Conservation (phyloP, 805 yeast genomes). For the Pichia heedii region DNA sequence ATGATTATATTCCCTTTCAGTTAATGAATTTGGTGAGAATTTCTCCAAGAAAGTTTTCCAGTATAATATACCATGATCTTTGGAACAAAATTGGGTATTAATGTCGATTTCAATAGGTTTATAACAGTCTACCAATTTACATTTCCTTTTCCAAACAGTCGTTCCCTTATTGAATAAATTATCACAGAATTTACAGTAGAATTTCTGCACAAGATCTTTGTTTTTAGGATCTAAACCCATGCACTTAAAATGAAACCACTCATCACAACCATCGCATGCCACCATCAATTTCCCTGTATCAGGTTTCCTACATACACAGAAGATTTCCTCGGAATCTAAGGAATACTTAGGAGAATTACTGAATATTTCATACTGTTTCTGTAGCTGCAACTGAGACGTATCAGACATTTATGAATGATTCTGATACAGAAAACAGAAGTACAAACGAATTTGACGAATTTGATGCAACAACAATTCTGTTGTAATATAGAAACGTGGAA, state of each 20-base stretch:
- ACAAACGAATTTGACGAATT: too few species aligned
- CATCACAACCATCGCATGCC: conserved; percentile 93
- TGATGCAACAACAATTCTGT: too few species aligned
- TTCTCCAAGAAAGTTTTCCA: conserved; percentile 25
- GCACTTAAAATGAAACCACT: conserved; percentile 86
- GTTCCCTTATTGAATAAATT: conserved; percentile 35
- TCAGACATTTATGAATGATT: too few species aligned
- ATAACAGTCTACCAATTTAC: conserved; percentile 51
- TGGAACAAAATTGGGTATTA: conserved; percentile 54
- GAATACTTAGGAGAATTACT: conserved; percentile 31
- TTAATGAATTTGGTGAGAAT: conserved; percentile 1
- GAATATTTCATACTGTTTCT: conserved; percentile 23
- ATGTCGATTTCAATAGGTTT: conserved; percentile 43
- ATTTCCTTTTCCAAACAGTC: conserved; percentile 69
- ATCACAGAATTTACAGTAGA: conserved; percentile 67
- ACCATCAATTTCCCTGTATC: conserved; percentile 83
- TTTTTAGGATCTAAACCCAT: conserved; percentile 46
- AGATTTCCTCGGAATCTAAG: conserved; percentile 48
- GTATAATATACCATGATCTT: conserved; percentile 55
- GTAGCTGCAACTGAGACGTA: conserved; percentile 11
- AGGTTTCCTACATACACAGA: conserved; percentile 68
- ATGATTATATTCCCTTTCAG: not conserved
- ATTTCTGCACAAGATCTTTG: conserved; percentile 50
- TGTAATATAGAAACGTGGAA: too few species aligned
- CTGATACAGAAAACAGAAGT: too few species aligned